These are phyloP conservation scores for Mucor piriformis DNA, from an alignment of 371 early-diverging fungal species.

Conservation along the genomic window DNA sequence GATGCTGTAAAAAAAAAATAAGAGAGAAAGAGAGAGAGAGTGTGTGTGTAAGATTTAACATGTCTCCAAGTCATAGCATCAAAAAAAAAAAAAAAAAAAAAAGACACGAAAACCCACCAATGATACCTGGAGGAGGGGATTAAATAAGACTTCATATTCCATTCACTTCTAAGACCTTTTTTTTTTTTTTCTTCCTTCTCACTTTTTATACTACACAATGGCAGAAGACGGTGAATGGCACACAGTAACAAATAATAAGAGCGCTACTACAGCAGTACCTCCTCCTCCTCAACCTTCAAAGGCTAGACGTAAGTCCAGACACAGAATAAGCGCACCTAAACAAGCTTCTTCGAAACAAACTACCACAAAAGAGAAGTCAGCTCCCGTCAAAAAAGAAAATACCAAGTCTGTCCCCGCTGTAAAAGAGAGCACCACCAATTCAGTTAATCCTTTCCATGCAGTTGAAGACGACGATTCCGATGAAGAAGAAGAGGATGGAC, in stretches of 20 bases:
- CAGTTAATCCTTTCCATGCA: slow-evolving; percentile 20
- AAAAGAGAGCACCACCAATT: not conserved
- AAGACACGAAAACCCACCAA: too few relatives aligned
- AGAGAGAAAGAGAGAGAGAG: too few relatives aligned
- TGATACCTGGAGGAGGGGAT: too few relatives aligned
- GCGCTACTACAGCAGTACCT: not conserved
- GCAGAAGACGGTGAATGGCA: slow-evolving; percentile 40
- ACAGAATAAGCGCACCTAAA: slow-evolving; percentile 2
- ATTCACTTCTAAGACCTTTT: too few relatives aligned
- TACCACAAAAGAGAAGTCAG: not conserved
- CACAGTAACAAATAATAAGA: slow-evolving; percentile 24
- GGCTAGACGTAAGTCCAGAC: slow-evolving; percentile 11
- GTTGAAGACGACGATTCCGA: slow-evolving; percentile 49
- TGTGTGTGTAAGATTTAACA: too few relatives aligned
- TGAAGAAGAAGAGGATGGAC: slow-evolving; percentile 52
- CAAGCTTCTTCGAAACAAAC: not conserved
- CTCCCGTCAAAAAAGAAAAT: not conserved
- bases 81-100: too few relatives aligned
- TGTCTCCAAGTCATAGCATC: too few relatives aligned
- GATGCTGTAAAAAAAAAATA: too few relatives aligned
- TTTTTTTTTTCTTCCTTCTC: not conserved
- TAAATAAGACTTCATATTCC: too few relatives aligned
- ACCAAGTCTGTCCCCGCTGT: not conserved
- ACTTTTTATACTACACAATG: slow-evolving; percentile 10
- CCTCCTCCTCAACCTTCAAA: not conserved